phyloP scores from a whole-genome alignment of 148 eudicot species.

The Simmondsia chinensis region DNA sequence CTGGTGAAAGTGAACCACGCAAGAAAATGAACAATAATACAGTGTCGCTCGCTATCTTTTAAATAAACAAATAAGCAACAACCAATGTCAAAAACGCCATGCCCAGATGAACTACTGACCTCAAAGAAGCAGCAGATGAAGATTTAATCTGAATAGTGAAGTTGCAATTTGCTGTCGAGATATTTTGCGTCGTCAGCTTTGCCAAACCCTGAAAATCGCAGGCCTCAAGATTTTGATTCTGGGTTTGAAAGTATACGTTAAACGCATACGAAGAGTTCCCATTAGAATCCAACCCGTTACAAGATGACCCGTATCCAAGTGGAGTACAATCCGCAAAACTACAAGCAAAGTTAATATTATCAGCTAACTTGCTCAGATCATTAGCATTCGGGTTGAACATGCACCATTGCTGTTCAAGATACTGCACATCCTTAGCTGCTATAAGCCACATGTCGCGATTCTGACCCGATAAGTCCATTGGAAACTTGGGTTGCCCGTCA shows the following conservation, averaged over 20 bases:
- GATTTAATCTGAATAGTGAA: slow-evolving; percentile 63
- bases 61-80: slow-evolving; percentile 7
- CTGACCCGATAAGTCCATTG: slow-evolving; percentile 45
- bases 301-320: slow-evolving; percentile 73
- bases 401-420: slow-evolving; percentile 66
- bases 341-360: slow-evolving; percentile 59
- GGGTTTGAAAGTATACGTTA: slow-evolving; percentile 65
- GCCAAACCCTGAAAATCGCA: slow-evolving; percentile 76
- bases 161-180: slow-evolving; percentile 66
- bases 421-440: slow-evolving; percentile 47
- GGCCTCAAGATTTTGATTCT: slow-evolving; percentile 35
- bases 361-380: slow-evolving; percentile 46
- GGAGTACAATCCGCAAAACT: slow-evolving; percentile 63
- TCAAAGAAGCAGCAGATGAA: slow-evolving; percentile 14
- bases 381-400: slow-evolving; percentile 44
- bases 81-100: slow-evolving; percentile 9
- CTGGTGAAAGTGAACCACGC: background rate
- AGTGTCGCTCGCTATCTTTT: slow-evolving; percentile 5
- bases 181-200: slow-evolving; percentile 35
- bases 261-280: slow-evolving; percentile 76
- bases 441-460: slow-evolving; percentile 35
- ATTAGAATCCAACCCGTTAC: slow-evolving; percentile 49
- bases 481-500: slow-evolving; percentile 82
- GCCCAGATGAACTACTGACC: slow-evolving; percentile 6
- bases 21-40: slow-evolving; percentile 5